Evolutionary conservation across 148 eudicot genomes (phyloP).

Genomic region (Rhododendron simsii): DNA sequence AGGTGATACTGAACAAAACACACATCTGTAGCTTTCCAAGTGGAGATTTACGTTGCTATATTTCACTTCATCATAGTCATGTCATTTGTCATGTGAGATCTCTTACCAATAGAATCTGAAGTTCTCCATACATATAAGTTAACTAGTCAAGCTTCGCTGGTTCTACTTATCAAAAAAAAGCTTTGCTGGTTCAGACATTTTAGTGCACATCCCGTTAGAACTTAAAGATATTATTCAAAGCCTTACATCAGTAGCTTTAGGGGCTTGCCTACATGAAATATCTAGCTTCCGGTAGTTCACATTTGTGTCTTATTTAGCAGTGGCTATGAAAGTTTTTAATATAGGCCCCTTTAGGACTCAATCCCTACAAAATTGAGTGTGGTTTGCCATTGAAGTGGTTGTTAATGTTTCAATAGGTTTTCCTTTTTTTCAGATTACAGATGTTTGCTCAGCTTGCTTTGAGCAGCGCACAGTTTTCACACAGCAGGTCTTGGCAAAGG

Average conservation of each 20-base stretch:
- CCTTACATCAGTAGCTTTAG: neutral
- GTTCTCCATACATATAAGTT: neutral
- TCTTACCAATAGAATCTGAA: neutral
- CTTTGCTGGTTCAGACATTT: neutral
- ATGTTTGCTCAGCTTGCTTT: conserved; percentile 96
- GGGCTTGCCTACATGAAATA: neutral
- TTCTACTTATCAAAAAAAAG: neutral
- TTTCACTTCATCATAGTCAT: neutral
- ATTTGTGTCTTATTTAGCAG: neutral
- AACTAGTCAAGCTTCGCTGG: neutral
- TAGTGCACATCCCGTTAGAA: neutral
- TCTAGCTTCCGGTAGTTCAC: neutral
- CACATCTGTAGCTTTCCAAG: neutral
- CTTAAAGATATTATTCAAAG: neutral
- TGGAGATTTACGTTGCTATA: neutral
- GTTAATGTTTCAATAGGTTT: neutral
- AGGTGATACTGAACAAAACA: neutral
- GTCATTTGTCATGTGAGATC: neutral
- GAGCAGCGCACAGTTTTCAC: conserved; percentile 99
- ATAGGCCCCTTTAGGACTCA: neutral
- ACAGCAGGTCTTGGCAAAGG: conserved; percentile 82
- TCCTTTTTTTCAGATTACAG: conserved; percentile 62
- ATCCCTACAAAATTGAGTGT: neutral
- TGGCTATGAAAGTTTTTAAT: neutral
- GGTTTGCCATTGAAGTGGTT: neutral